Conservation (phyloP, 2,329 filamentous ascomycete genomes). For the Pseudopithomyces chartarum region DNA sequence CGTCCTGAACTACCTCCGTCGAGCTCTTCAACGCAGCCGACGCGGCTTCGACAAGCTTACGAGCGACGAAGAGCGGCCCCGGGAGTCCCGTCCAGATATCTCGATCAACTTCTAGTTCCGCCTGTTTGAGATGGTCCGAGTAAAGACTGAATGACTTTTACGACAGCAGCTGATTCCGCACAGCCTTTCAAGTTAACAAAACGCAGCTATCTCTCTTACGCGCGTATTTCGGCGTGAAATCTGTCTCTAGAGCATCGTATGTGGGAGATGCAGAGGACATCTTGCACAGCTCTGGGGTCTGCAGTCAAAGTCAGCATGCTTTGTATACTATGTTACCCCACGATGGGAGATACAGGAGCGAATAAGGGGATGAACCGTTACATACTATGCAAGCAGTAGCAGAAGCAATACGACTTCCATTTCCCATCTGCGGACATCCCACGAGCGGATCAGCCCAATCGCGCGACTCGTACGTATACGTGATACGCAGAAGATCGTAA, state of each 20-base stretch:
- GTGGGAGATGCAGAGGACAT: slow-evolving; percentile 17
- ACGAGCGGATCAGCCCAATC: slow-evolving; percentile 15
- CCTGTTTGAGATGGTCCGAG: background rate
- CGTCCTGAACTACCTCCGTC: background rate
- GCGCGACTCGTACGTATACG: slow-evolving; percentile 39
- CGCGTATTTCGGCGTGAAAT: slow-evolving; percentile 32
- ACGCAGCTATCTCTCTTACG: slow-evolving; percentile 18
- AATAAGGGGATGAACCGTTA: background rate
- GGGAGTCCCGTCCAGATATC: background rate
- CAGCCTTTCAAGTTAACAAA: slow-evolving; percentile 8
- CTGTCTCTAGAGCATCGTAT: slow-evolving; percentile 31
- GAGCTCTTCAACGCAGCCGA: background rate
- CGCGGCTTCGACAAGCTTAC: background rate
- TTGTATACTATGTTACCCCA: background rate
- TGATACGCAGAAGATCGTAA: slow-evolving; percentile 41
- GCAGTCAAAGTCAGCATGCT: slow-evolving; percentile 6
- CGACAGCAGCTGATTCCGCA: background rate
- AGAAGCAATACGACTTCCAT: slow-evolving; percentile 7
- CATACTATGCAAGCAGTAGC: background rate
- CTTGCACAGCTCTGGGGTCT: slow-evolving; percentile 35
- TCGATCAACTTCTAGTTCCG: background rate
- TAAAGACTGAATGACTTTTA: background rate
- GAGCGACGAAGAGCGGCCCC: background rate
- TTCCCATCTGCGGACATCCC: slow-evolving; percentile 22
- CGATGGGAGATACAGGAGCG: background rate